Evolutionary conservation across 2,329 filamentous ascomycete species (phyloP).

Genomic region (Colletotrichum zoysiae): DNA sequence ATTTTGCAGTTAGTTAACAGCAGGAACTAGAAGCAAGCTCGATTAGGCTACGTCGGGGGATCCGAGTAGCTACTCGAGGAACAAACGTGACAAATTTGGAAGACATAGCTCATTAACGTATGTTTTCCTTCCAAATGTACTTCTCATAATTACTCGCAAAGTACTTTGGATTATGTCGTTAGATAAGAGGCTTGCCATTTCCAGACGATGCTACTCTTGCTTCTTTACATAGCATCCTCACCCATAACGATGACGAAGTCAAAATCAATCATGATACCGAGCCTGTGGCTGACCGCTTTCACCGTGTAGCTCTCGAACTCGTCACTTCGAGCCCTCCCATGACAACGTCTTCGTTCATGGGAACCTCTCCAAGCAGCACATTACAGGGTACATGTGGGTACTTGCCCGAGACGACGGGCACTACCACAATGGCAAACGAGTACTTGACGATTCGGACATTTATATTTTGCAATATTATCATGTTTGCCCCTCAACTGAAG

Average conservation of each 20-base stretch:
- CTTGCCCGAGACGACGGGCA: not conserved
- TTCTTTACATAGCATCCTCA: not conserved
- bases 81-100: too few species aligned
- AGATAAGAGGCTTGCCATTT: too few species aligned
- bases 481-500: not conserved
- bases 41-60: too few species aligned
- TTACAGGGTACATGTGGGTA: too few species aligned
- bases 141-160: too few species aligned
- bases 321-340: slow-evolving; percentile 49
- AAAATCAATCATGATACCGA: slow-evolving; percentile 61
- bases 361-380: not conserved
- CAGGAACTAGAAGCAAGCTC: too few species aligned
- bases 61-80: too few species aligned
- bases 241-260: slow-evolving; percentile 60
- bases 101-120: too few species aligned
- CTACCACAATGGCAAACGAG: not conserved
- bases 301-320: slow-evolving; percentile 58
- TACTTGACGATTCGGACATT: not conserved
- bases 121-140: too few species aligned
- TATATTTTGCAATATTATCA: not conserved
- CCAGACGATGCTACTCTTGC: too few species aligned
- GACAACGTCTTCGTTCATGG: not conserved
- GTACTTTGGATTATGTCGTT: too few species aligned
- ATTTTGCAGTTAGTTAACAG: too few species aligned
- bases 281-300: slow-evolving; percentile 52